Percentiles rank a stretch among this genome's conserved stretches.
Evolutionary conservation across 768 basidiomycete genomes (phyloP).

Genomic region (Clathrus columnatus): DNA sequence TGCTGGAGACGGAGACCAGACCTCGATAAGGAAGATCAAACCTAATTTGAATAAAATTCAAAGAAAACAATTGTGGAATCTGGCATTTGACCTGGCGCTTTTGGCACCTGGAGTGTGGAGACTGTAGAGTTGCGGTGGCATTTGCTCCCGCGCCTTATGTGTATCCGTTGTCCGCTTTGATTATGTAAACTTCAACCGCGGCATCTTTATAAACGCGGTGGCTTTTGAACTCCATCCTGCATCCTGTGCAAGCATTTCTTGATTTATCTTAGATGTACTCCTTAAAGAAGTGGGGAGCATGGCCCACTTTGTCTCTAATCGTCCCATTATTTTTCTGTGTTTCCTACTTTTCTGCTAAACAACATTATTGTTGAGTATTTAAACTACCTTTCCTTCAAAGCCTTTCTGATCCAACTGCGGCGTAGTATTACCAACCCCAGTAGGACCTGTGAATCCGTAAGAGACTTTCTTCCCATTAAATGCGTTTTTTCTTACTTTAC

Average conservation of each 20-base stretch:
- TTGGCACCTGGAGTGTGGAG: too few species aligned
- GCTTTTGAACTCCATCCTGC: background rate
- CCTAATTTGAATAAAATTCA: too few species aligned
- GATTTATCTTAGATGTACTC: background rate
- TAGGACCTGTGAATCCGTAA: conserved; percentile 8
- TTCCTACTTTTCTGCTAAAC: background rate
- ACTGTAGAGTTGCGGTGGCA: too few species aligned
- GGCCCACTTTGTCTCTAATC: background rate
- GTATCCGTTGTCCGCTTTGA: too few species aligned
- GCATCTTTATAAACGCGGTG: too few species aligned
- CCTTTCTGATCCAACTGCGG: background rate
- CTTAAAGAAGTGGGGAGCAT: conserved; percentile 4
- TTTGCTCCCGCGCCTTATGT: too few species aligned
- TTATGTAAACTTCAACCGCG: too few species aligned
- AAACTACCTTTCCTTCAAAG: background rate
- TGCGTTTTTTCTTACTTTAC: background rate
- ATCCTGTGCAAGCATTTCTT: too few species aligned
- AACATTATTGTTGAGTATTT: conserved; percentile 4
- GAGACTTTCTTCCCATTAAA: background rate
- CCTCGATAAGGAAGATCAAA: too few species aligned
- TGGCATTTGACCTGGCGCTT: too few species aligned
- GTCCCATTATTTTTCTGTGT: background rate
- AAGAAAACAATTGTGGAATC: too few species aligned
- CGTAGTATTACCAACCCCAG: conserved; percentile 1
- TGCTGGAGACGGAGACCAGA: too few species aligned